Percentiles rank a stretch among this genome's conserved stretches.
phyloP scores from a whole-genome alignment of 2,329 filamentous ascomycete species.

The Raffaelea deltoideospora region DNA sequence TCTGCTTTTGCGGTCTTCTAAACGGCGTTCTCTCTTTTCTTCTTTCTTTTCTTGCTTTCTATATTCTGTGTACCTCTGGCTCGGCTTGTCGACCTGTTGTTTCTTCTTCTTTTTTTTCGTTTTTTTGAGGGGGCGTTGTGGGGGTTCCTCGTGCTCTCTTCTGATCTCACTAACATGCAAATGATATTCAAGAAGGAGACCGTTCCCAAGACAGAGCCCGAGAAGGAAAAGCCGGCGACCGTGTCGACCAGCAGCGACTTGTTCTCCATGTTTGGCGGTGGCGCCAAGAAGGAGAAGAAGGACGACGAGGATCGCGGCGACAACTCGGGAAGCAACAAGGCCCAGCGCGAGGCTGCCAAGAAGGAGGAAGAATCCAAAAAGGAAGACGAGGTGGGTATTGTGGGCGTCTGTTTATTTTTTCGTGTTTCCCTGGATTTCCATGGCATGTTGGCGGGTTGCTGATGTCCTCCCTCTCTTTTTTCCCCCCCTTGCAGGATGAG shows the following conservation, averaged over 20 bases:
- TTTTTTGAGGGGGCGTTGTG: neutral
- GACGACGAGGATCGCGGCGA: conserved; percentile 71
- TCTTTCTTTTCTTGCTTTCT: no score
- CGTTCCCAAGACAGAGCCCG: no score
- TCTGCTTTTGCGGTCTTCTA: no score
- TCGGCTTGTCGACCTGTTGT: neutral
- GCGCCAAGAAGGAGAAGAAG: conserved; percentile 94
- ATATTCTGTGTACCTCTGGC: no score
- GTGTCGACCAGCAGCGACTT: conserved; percentile 33
- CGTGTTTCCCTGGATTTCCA: no score
- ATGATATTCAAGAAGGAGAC: no score
- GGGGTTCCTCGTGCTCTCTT: no score
- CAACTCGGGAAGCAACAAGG: conserved; percentile 78
- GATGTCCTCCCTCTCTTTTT: conserved; percentile 1
- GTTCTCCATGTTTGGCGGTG: conserved; percentile 98
- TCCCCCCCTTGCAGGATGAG: conserved; percentile 48
- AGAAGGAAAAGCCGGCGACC: conserved; percentile 5
- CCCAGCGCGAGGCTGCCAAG: conserved; percentile 49
- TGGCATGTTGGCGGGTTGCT: neutral
- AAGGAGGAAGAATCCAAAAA: conserved; percentile 38
- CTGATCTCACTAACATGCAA: no score
- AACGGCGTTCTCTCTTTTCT: no score
- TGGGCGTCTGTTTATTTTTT: no score
- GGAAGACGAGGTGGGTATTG: conserved; percentile 38
- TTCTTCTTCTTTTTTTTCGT: neutral